phyloP scores from a whole-genome alignment of 2,329 filamentous ascomycete genomes.

The Fusarium succisae region DNA sequence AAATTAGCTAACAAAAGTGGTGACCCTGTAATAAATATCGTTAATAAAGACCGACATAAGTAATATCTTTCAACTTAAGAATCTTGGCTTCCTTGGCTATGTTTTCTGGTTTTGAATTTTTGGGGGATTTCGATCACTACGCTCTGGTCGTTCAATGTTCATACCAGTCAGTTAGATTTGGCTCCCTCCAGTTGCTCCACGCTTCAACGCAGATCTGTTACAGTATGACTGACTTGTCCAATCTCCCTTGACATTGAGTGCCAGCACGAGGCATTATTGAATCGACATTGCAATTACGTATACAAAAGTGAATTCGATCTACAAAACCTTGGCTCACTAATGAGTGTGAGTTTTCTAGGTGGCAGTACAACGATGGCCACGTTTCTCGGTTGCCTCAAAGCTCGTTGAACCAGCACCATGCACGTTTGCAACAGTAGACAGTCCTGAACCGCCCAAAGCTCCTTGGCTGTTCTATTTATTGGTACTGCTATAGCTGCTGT shows the following conservation, averaged over 20 bases:
- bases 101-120: not conserved
- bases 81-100: not conserved
- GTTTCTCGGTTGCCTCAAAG: conserved; percentile 1
- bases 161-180: not conserved
- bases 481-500: not conserved
- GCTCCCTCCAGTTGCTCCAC: conserved; percentile 4
- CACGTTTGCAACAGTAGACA: not conserved
- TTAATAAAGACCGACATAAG: conserved; percentile 3
- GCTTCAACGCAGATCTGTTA: conserved; percentile 7
- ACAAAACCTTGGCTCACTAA: not conserved
- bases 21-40: conserved; percentile 13
- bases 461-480: not conserved
- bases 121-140: conserved; percentile 11
- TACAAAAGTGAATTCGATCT: conserved; percentile 4
- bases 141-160: not conserved
- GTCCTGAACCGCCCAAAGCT: not conserved
- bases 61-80: not conserved
- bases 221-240: not conserved
- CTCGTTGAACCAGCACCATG: not conserved
- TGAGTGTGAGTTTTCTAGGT: not conserved
- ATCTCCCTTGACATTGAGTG: conserved; percentile 27
- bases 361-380: not conserved
- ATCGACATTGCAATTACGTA: conserved; percentile 27
- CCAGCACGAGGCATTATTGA: conserved; percentile 19
- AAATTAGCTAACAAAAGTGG: not conserved